Base-by-base conservation (phyloP, 495 filamentous ascomycete genomes). In the Penicillium diatomitis region DNA sequence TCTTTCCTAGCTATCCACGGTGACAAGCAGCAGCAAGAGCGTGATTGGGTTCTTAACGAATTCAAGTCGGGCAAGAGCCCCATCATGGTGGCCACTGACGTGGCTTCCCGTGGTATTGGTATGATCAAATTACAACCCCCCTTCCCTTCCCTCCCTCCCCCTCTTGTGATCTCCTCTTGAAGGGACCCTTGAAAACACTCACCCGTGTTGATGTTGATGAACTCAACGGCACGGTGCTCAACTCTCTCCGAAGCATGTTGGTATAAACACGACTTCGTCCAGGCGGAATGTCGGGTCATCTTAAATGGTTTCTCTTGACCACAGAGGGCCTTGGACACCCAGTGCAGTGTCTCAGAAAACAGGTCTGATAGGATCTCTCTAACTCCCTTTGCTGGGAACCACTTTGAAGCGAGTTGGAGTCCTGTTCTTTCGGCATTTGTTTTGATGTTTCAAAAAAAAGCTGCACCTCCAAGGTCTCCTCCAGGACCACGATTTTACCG, bases 41-140 rank as follows among this genome's bases (percentile, higher is more conserved):
- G 92, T 74, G 92, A 98, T 74, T 98, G 92, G 92, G 92, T 98
- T 58, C 76, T 98, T 66, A 95, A 96, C 65, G 92, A 98, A 68
- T 98, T 98, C 80, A 98, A 97, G 83, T 89, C 88, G 56, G 90
- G 92, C 72, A 79, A 82, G 53, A 91, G 88, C 50, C 86, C 86
- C 42, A 80, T 96, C 51, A 79, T 98, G 67, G 88, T 98, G 48
- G 92, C 92, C 27, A 98, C 92, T 30, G 92, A 98, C 69, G 92
- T 98, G 46, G 92, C 92, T 44, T 94, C 92, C 32, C 81, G 92
- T 73, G 91, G 91, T 68, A 98, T 98, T 77, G 92, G 92, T 98
- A 96, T 95, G 92, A 94, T 86, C 80, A 73, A 70, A 65, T 66
- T 71, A 66, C 76, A 69, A 75, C 62, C 68, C 71, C 70, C 64